Evolutionary conservation across 345 rosid genomes (phyloP), one percentile per base, ranked within the genome.

Genomic region (Gossypium australe): DNA sequence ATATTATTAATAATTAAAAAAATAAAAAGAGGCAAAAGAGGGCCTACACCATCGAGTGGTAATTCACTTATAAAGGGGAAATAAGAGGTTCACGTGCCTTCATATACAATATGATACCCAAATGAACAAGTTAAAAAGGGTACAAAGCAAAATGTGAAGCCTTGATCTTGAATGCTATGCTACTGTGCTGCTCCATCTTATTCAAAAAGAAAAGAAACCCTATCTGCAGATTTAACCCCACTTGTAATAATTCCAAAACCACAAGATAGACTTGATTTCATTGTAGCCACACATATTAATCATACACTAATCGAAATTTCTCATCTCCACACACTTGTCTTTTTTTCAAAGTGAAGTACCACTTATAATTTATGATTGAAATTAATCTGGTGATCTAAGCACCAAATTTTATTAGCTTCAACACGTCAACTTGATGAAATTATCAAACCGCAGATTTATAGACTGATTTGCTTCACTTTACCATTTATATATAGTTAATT

Each of bases 61-160:
- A 58, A 59, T 24, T 22, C 67, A 43, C 44, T 72, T 72, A 43
- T 59, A 72, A 72, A 69, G 20, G 20, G 51, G 20, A 8, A 70
- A 51, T 70, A 52, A 57, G 75, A 60, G 76, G 76, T 62, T 73
- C 69, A 73, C 60, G 76, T 73, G 76, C 62, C 59, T 61, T 73
- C 60, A 27, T 22, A 48, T 48, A 5, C 41, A 34, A 34, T 34
- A 27, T 48, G 60, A 59, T 1, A 12, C 68, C 58, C 67, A 61
- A n/a, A 41, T 9, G 17, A 61, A 48, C 25, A 73, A 25, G 55
- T 9, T 72, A 48, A 61, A 57, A 61, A 48, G 34, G 1, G 20
- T 34, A 34, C 7, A 34, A 34, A 34, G 41, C 41, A 60, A 60
- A 73, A 60, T 24, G 27, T 48, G 59, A 73, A 73, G 69, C 17